Evolutionary conservation across 2,329 filamentous ascomycete genomes (phyloP).

Genomic region (Claviceps citrina): DNA sequence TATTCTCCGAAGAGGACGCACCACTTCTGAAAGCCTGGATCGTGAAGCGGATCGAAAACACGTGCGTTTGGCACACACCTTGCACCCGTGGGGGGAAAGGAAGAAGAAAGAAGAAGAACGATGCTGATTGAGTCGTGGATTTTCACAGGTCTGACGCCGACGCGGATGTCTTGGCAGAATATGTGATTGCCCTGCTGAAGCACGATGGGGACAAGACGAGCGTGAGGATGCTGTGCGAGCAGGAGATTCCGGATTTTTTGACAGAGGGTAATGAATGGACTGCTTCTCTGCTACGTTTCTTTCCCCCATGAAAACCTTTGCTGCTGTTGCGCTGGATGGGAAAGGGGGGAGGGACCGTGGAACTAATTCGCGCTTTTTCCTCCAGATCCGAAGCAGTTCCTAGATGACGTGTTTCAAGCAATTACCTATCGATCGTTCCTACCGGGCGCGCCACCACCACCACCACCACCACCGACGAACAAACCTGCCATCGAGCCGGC

Average conservation of each 20-base stretch:
- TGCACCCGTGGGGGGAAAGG: no score
- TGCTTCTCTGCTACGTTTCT: no score
- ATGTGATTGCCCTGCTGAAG: slow-evolving; percentile 62
- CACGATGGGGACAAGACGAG: slow-evolving; percentile 51
- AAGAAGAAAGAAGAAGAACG: background rate
- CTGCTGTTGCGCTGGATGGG: background rate
- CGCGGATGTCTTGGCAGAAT: slow-evolving; percentile 68
- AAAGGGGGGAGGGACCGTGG: no score
- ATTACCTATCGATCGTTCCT: slow-evolving; percentile 47
- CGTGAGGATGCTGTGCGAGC: slow-evolving; percentile 52
- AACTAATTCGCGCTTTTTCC: background rate
- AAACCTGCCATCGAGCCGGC: background rate
- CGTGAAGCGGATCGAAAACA: slow-evolving; percentile 59
- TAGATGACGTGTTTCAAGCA: slow-evolving; percentile 54
- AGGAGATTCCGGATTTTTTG: slow-evolving; percentile 58
- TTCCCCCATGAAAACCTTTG: background rate
- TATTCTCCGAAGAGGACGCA: slow-evolving; percentile 48
- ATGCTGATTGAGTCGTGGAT: slow-evolving; percentile 6
- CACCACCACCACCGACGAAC: slow-evolving; percentile 5
- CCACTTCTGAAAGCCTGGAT: slow-evolving; percentile 60
- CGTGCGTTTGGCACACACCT: slow-evolving; percentile 33
- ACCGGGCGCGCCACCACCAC: slow-evolving; percentile 35
- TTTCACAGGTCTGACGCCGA: slow-evolving; percentile 63
- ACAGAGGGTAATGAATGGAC: slow-evolving; percentile 37
- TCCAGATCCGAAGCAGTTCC: slow-evolving; percentile 37